Conservation (phyloP, 2,329 filamentous ascomycete species). For the Fusarium anguioides region DNA sequence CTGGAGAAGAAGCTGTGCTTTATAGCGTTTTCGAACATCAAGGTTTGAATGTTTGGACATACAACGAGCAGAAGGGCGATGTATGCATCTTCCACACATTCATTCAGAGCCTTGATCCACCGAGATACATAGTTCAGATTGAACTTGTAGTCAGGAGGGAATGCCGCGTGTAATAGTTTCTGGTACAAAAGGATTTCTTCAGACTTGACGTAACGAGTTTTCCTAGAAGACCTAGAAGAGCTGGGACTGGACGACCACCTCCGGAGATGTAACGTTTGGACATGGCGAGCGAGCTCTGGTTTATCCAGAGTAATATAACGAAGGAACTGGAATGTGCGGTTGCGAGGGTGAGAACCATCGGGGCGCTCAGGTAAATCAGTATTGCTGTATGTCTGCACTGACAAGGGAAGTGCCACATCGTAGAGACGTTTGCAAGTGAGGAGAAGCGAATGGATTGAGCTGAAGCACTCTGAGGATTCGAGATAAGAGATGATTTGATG, state of each 20-base stretch:
- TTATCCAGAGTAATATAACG: background rate
- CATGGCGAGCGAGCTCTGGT: background rate
- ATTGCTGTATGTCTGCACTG: background rate
- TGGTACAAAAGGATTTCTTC: background rate
- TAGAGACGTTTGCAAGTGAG: background rate
- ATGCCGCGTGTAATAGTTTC: background rate
- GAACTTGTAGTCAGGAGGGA: background rate
- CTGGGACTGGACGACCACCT: background rate
- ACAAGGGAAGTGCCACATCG: background rate
- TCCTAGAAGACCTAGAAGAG: too few relatives aligned
- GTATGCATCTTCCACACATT: background rate
- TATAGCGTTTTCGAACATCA: background rate
- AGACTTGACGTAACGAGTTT: too few relatives aligned
- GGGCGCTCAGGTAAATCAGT: accelerated
- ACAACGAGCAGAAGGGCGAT: background rate
- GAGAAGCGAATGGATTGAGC: background rate
- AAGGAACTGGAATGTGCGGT: background rate
- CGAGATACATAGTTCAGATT: too few relatives aligned
- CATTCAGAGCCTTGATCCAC: background rate
- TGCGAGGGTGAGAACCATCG: background rate
- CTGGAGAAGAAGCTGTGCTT: background rate
- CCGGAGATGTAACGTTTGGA: background rate
- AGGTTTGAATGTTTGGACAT: background rate
- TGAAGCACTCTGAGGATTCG: background rate
- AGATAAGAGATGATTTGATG: too few relatives aligned